Evolutionary conservation across 352 stramenopile species (phyloP), one percentile per base, ranked within the genome.

Genomic region (Paralagenidium karlingii): DNA sequence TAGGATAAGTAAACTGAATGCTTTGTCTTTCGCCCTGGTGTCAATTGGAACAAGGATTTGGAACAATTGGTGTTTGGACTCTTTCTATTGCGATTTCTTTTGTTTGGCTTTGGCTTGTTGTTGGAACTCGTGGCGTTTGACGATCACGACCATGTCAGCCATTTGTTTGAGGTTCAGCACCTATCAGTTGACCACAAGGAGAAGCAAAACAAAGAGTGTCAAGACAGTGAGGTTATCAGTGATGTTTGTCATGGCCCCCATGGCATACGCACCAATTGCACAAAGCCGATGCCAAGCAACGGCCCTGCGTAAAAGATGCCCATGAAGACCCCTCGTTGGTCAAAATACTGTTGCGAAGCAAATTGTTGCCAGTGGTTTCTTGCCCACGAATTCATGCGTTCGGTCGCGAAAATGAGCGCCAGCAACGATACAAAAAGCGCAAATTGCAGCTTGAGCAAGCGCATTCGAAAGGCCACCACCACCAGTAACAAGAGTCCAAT

Each of bases 271-370:
- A 87, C 66, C 52, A 89, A 31, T 49, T 89, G 76, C 45, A 86
- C 68, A 48, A 92, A 86, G 3, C 73, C 73, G 9, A 70, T 52
- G n/a, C 54, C 60, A 16, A 92, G 63, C 42, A 92, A 45, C 11
- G 78, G 78, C 5, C 56, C 75, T 2, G 69, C 73, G 47, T 82
- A 84, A 49, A 92, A 85, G 47, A 87, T 79, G 20, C 63, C 68
- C 48, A 89, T 82, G 51, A 92, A 92, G 11, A 92, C 64, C 1
- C 78, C 78, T 15, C 65, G 58, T 30, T 61, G 40, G 38, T 89
- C 78, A 47, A 92, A 92, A 55, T 92, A 92, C 30, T 82, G 58
- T 40, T 92, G 78, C 32, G 78, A 82, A 16, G 73, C 70, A 15
- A 92, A 44, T 3, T 62, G 31, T 9, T 41, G 49, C 78, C 78